phyloP scores from a whole-genome alignment of 2,329 filamentous ascomycete species.

The Fusarium clavum region DNA sequence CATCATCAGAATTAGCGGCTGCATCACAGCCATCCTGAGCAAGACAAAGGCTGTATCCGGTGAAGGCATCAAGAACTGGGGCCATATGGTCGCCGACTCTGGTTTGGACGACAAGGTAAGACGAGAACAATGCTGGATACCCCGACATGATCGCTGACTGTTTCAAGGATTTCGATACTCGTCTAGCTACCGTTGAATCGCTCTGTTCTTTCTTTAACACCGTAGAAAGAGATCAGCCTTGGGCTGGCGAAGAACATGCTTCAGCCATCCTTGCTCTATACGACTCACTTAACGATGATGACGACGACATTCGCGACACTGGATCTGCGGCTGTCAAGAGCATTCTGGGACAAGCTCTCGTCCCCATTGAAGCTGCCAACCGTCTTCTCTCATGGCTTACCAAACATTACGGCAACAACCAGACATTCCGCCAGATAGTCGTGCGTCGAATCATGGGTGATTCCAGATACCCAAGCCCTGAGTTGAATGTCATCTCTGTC shows the following conservation, averaged over 20 bases:
- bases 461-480: constrained; percentile 20
- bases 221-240: constrained; percentile 30
- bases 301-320: constrained; percentile 83
- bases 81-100: constrained; percentile 61
- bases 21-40: constrained; percentile 54
- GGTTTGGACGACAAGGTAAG: constrained; percentile 61
- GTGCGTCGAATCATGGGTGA: constrained; percentile 56
- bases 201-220: constrained; percentile 62
- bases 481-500: constrained; percentile 33
- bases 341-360: constrained; percentile 59
- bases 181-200: constrained; percentile 69
- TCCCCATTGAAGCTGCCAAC: constrained; percentile 61
- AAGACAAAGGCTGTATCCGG: constrained; percentile 30
- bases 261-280: constrained; percentile 75
- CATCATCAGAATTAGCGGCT: constrained; percentile 60
- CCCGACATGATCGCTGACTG: constrained; percentile 13
- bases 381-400: constrained; percentile 59
- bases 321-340: constrained; percentile 64
- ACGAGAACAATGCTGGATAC: neutral
- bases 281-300: constrained; percentile 86
- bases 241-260: constrained; percentile 56
- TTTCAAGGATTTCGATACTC: constrained; percentile 70
- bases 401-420: constrained; percentile 49
- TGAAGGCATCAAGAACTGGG: constrained; percentile 56
- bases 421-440: constrained; percentile 56